Evolutionary conservation across 2,329 filamentous ascomycete species (phyloP).

Genomic region (Fusarium chaquense): DNA sequence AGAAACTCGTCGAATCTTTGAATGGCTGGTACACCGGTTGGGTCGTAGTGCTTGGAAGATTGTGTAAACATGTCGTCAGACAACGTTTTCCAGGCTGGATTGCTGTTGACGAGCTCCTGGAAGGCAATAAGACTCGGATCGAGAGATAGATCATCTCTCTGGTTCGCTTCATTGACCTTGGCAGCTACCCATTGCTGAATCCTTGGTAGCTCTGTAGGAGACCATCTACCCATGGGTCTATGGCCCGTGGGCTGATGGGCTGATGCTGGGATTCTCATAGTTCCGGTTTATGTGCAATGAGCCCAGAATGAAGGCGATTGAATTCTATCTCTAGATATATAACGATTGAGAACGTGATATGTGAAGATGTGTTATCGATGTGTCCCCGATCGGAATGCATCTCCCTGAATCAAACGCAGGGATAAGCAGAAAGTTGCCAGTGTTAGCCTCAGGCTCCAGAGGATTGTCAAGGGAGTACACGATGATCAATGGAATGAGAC

Average conservation of each 20-base stretch:
- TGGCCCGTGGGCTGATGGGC: not conserved
- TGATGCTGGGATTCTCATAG: not conserved
- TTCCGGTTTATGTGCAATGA: not conserved
- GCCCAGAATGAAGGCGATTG: not conserved
- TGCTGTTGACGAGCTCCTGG: not conserved
- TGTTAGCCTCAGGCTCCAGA: not conserved
- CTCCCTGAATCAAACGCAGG: not conserved
- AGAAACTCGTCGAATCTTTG: not conserved
- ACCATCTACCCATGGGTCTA: conserved; percentile 3
- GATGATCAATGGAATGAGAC: not conserved
- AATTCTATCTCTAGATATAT: not conserved
- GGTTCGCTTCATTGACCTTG: not conserved
- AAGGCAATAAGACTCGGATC: not conserved
- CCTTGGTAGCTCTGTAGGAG: not conserved
- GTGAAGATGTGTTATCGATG: not conserved
- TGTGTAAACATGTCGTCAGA: conserved; percentile 15
- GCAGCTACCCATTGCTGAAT: conserved; percentile 9
- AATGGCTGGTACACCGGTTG: not conserved
- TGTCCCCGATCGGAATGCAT: not conserved
- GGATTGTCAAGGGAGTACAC: not conserved
- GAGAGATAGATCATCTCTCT: not conserved
- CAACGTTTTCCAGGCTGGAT: accelerated
- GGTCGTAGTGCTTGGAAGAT: conserved; percentile 16
- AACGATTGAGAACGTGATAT: not conserved
- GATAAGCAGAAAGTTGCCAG: accelerated